phyloP scores from a whole-genome alignment of 306 rosid species.

The Prunus mongolica region DNA sequence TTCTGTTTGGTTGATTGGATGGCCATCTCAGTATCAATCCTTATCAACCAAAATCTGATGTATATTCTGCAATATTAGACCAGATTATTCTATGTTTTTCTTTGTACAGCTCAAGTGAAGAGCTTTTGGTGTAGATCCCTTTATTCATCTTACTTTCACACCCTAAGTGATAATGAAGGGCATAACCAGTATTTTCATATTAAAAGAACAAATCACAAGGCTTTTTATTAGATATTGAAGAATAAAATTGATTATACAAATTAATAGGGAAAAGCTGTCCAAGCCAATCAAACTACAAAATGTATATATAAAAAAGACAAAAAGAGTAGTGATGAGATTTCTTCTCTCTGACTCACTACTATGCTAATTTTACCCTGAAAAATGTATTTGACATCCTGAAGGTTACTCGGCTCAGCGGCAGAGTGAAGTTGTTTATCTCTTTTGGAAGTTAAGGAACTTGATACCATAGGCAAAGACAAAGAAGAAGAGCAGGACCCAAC shows the following conservation, averaged over 20 bases:
- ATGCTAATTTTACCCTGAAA: neutral
- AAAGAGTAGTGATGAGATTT: neutral
- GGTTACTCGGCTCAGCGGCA: neutral
- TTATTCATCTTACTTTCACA: too few relatives aligned
- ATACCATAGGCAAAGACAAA: slow-evolving; percentile 32
- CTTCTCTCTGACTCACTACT: neutral
- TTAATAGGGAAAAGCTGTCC: neutral
- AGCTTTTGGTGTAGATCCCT: too few relatives aligned
- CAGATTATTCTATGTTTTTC: too few relatives aligned
- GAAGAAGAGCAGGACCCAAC: slow-evolving; percentile 32
- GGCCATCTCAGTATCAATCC: too few relatives aligned
- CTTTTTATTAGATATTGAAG: neutral
- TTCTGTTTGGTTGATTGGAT: too few relatives aligned
- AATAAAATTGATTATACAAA: neutral
- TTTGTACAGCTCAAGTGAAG: too few relatives aligned
- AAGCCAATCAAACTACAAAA: neutral
- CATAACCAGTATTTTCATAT: too few relatives aligned
- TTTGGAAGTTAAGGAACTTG: slow-evolving; percentile 36
- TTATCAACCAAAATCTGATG: too few relatives aligned
- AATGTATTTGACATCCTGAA: neutral
- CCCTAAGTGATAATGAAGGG: too few relatives aligned
- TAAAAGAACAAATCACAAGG: neutral
- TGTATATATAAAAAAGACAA: too few relatives aligned
- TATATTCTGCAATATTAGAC: too few relatives aligned
- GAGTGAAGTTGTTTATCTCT: slow-evolving; percentile 10